phyloP scores from a whole-genome alignment of 495 filamentous ascomycete genomes.

The Penicillium bovifimosum region DNA sequence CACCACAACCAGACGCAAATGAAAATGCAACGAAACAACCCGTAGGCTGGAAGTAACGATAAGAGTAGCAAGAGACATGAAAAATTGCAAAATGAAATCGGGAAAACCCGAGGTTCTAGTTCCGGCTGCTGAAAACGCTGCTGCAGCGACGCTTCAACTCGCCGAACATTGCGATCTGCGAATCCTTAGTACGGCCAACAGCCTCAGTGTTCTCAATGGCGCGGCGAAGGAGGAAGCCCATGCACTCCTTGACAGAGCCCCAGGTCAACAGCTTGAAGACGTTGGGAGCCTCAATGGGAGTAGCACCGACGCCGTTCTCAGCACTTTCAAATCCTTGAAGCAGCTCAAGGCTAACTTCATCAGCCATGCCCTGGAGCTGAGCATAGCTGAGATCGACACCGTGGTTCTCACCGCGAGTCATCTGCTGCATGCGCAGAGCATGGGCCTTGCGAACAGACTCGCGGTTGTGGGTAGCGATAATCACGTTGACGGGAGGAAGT shows the following conservation, averaged over 20 bases:
- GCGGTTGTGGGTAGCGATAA: slow-evolving; percentile 92
- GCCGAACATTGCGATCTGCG: slow-evolving; percentile 62
- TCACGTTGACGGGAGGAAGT: slow-evolving; percentile 62
- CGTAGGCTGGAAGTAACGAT: slow-evolving; percentile 5
- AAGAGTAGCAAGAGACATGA: slow-evolving; percentile 4
- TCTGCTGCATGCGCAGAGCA: slow-evolving; percentile 49
- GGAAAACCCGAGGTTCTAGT: slow-evolving; percentile 10
- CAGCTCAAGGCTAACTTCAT: slow-evolving; percentile 83
- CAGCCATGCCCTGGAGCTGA: slow-evolving; percentile 95
- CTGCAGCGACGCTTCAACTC: slow-evolving; percentile 64
- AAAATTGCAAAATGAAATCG: slow-evolving; percentile 1
- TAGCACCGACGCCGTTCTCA: slow-evolving; percentile 15
- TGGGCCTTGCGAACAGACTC: slow-evolving; percentile 70
- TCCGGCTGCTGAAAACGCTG: slow-evolving; percentile 33
- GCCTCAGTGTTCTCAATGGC: slow-evolving; percentile 92
- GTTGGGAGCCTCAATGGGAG: slow-evolving; percentile 44
- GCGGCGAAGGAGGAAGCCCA: slow-evolving; percentile 82
- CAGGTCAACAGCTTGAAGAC: slow-evolving; percentile 90
- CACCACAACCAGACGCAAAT: slow-evolving; percentile 13
- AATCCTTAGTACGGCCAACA: slow-evolving; percentile 68
- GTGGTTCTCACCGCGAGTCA: slow-evolving; percentile 32
- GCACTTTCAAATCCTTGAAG: slow-evolving; percentile 49
- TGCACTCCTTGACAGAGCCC: slow-evolving; percentile 87
- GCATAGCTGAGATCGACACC: slow-evolving; percentile 70
- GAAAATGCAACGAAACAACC: slow-evolving; percentile 10